phyloP scores from a whole-genome alignment of 2,329 filamentous ascomycete species.

The Aspergillus sp. region DNA sequence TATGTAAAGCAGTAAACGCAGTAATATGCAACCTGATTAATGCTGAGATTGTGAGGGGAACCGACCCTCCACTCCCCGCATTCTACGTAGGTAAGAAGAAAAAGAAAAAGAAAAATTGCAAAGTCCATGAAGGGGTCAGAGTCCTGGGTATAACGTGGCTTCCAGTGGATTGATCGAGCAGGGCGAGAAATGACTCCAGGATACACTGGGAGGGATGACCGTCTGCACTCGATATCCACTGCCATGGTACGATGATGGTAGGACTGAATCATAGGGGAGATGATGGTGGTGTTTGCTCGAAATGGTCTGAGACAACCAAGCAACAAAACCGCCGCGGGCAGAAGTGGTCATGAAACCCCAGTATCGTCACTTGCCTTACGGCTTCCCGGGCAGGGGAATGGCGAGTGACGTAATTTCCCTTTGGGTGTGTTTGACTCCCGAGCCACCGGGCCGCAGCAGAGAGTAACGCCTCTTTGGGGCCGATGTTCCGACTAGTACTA shows the following conservation, averaged over 20 bases:
- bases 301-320: slow-evolving; percentile 4
- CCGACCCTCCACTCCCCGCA: slow-evolving; percentile 1
- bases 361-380: not conserved
- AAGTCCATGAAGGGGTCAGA: not conserved
- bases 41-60: slow-evolving; percentile 1
- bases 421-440: slow-evolving; percentile 10
- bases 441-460: slow-evolving; percentile 17
- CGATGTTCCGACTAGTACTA: slow-evolving; percentile 12
- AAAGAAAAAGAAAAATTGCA: not conserved
- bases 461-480: slow-evolving; percentile 23
- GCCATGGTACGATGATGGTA: slow-evolving; percentile 1
- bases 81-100: slow-evolving; percentile 1
- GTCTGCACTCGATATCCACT: not conserved
- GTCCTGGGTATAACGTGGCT: not conserved
- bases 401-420: slow-evolving; percentile 2
- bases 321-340: not conserved
- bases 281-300: not conserved
- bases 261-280: not conserved
- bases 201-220: not conserved
- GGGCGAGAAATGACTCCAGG: not conserved
- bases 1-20: not conserved
- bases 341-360: not conserved
- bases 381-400: not conserved
- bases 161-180: not conserved
- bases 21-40: not conserved